phyloP scores from a whole-genome alignment of 2,329 filamentous ascomycete species.

The Fusarium setosum region DNA sequence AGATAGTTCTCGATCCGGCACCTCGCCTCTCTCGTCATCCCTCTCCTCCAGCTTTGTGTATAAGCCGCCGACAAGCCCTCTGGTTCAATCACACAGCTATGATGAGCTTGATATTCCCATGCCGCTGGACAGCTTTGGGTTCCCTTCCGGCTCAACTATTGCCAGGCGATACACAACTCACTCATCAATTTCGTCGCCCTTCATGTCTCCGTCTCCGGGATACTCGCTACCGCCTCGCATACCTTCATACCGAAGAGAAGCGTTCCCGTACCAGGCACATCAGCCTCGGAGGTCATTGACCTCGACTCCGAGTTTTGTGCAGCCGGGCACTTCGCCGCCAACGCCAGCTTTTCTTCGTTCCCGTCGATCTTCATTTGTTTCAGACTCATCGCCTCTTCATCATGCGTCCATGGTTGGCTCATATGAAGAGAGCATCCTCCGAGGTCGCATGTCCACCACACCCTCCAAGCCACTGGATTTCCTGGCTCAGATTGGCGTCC shows the following conservation, averaged over 20 bases:
- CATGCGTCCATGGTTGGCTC: constrained; percentile 97
- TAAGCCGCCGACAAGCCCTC: constrained; percentile 89
- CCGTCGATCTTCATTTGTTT: constrained; percentile 76
- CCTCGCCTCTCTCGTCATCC: constrained; percentile 76
- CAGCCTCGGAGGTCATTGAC: constrained; percentile 81
- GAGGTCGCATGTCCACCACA: constrained; percentile 95
- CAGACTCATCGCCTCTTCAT: constrained; percentile 81
- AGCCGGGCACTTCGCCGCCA: constrained; percentile 58
- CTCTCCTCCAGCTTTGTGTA: constrained; percentile 84
- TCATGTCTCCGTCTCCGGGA: constrained; percentile 53
- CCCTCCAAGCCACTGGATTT: constrained; percentile 95
- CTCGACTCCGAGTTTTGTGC: constrained; percentile 60
- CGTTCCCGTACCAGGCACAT: constrained; percentile 79
- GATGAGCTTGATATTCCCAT: constrained; percentile 74
- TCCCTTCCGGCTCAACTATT: constrained; percentile 52
- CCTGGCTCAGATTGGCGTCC: constrained; percentile 92
- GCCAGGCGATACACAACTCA: constrained; percentile 78
- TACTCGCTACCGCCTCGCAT: constrained; percentile 40
- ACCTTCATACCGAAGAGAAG: constrained; percentile 65
- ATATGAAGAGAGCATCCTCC: constrained; percentile 95
- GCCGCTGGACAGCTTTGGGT: constrained; percentile 62
- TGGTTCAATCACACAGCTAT: constrained; percentile 90
- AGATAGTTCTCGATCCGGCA: constrained; percentile 56
- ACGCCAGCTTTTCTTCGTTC: constrained; percentile 63
- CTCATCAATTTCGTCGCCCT: constrained; percentile 64